Conservation (phyloP, 257 asterid species). For the Thymus mandschuricus region DNA sequence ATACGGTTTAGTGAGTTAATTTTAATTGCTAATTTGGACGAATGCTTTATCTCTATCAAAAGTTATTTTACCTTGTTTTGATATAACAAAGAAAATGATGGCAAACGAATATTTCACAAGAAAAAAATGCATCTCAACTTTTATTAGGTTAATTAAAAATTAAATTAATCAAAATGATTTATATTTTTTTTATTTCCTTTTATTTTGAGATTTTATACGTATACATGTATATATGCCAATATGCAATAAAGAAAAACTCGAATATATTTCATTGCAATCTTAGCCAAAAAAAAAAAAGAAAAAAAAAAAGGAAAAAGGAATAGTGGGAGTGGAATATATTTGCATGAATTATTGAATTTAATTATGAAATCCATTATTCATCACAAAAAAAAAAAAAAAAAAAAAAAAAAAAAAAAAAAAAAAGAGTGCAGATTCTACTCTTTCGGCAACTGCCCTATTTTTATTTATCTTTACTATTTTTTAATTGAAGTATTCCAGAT, state of each 20-base stretch:
- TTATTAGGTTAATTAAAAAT: background rate
- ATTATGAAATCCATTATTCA: constrained; percentile 17
- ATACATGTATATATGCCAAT: background rate
- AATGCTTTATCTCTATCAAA: constrained; percentile 34
- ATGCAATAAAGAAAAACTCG: constrained; percentile 22
- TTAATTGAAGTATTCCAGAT: constrained; percentile 2
- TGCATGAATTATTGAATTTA: constrained; percentile 22
- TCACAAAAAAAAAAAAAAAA: no score
- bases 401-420: background rate
- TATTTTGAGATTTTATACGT: background rate
- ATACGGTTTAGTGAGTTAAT: constrained; percentile 25
- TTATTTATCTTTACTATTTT: background rate
- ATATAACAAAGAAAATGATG: constrained; percentile 40
- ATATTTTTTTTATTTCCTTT: background rate
- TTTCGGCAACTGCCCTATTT: background rate
- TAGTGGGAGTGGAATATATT: constrained; percentile 15
- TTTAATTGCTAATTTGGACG: constrained; percentile 27
- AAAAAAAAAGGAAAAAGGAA: constrained; percentile 27
- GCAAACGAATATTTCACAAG: constrained; percentile 25
- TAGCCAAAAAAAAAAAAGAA: constrained; percentile 31
- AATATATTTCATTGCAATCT: constrained; percentile 27
- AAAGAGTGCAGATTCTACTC: constrained; percentile 26
- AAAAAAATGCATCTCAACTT: constrained; percentile 9
- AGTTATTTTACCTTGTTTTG: constrained; percentile 34
- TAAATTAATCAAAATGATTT: background rate